phyloP scores from a whole-genome alignment of 2,329 filamentous ascomycete species.

The Coniochaeta prunicola region DNA sequence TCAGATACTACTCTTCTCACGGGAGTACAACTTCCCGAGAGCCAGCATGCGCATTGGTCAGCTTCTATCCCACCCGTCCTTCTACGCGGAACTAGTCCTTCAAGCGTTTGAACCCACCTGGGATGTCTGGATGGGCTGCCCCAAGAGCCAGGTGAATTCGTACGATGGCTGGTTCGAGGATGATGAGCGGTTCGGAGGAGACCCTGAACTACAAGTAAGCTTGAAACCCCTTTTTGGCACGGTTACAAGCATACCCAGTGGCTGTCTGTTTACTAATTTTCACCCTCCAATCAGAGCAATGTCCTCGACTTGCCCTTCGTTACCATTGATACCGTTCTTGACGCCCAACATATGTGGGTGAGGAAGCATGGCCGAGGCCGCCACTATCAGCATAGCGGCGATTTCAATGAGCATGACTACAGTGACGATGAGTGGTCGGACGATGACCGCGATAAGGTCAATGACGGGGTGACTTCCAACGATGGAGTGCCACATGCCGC shows the following conservation, averaged over 20 bases:
- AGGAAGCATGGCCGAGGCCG: conserved; percentile 26
- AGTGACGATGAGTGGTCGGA: background rate
- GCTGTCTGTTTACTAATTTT: background rate
- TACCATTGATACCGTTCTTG: conserved; percentile 35
- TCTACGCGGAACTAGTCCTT: conserved; percentile 25
- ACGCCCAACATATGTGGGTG: conserved; percentile 40
- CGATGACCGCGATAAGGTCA: background rate
- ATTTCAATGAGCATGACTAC: background rate
- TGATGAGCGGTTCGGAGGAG: conserved; percentile 21
- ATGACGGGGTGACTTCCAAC: background rate
- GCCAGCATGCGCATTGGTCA: conserved; percentile 35
- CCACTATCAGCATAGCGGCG: conserved; percentile 22
- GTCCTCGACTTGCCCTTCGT: conserved; percentile 30
- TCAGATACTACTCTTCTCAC: conserved; percentile 41
- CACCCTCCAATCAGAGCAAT: conserved; percentile 25
- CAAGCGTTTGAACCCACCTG: conserved; percentile 31
- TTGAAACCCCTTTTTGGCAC: conserved; percentile 2
- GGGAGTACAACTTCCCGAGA: conserved; percentile 39
- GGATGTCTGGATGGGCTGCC: conserved; percentile 25
- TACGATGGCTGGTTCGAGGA: conserved; percentile 10
- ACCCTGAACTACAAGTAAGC: conserved; percentile 36
- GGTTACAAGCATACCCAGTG: background rate
- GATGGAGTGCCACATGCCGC: background rate
- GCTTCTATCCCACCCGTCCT: conserved; percentile 32
- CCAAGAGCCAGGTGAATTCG: conserved; percentile 2